Base-by-base conservation (phyloP, 192 early-diverging fungal species). In the Cladochytrium replicatum region DNA sequence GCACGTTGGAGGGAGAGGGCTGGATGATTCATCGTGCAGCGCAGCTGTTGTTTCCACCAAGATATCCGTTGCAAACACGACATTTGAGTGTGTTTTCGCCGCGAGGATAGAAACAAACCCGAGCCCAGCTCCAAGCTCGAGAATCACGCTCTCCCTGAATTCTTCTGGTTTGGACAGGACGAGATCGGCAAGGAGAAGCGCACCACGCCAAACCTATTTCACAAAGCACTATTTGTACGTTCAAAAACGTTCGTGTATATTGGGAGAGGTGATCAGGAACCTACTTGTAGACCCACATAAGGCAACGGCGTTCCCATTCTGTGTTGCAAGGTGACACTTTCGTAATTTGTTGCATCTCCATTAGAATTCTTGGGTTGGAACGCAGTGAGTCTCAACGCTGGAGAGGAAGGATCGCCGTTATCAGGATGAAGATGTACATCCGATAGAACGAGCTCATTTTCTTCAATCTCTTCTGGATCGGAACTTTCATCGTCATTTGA, bases 201-300 rank as follows among this genome's bases (percentile, higher is more conserved):
- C 64, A 8, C 64, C 64, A 2, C 25, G n/a, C 64, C 64, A 66
- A 5, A 66, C 54, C 43, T 65, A 54, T 9, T n/a, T n/a, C n/a
- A n/a, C n/a, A n/a, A n/a, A 48, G 40, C 7, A 55, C 56, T 3
- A 60, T 57, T 4, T 7, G 3, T 13, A n/a, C n/a, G n/a, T 19
- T 8, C 19, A 64, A 24, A 1, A 50, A 44, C 8, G 26, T 1
- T 1, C 13, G 1, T 39, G 11, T 31, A 11, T 1, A 43, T 1
- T 3, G 1, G 1, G 2, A 1, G 26, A 48, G 2, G 27, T 1
- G 15, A 1, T 11, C n/a, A n/a, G 0, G 8, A 31, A 32, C 8
- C n/a, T 2, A 48, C 46, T 31, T 48, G 46, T 1, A 48, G 19
- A 2, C 46, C 46, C n/a, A 48, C 46, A 21, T 9, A n/a, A n/a